Base-by-base conservation (phyloP, 2,329 filamentous ascomycete genomes). In the Corniculantispora saksenae region DNA sequence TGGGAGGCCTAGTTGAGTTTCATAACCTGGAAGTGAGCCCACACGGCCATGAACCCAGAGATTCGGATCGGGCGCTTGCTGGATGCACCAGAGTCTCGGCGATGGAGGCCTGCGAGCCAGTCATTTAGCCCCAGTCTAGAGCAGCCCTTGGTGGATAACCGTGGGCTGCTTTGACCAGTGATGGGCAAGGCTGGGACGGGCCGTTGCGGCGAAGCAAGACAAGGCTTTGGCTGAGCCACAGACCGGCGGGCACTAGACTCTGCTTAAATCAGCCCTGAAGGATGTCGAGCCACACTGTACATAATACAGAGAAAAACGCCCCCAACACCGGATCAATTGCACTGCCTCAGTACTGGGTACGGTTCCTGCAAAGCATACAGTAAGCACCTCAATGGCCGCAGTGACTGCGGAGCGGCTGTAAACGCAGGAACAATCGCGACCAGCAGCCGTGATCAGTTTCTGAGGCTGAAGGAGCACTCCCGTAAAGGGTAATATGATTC, bases 21-120 rank as follows among this genome's bases (percentile, higher is more conserved):
- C 48, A 61, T 32, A 54, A 9, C 17, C 27, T 25, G 25, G 38
- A 29, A 48, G 27, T 25, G 50, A 62, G 50, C 17, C 60, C 60
- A 63, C 60, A 63, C 60, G 60, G 2, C 50, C 60, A 63, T 23
- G 60, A 63, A 63, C 60, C 60, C 60, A 32, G 51, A 47, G 51
- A 48, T n/a, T 56, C 60, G 50, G 60, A 47, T 56, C 23, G 25
- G 60, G 60, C 60, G 60, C 60, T 47, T 63, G 48, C 59, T 54
- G 35, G 19, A n/a, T 32, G 38, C 19, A 8, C 23, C 25, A 27
- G 51, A 47, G 60, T 56, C 27, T 63, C 19, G 50, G 38, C 48
- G 38, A 56, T 53, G 60, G 60, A 45, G 40, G 51, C 48, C 40
- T 47, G 60, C 47, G 50, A 63, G 51, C 38, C n/a, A 62, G 35